Base-by-base conservation (phyloP, 78 protist species). In the Speleostelium caveatum region DNA sequence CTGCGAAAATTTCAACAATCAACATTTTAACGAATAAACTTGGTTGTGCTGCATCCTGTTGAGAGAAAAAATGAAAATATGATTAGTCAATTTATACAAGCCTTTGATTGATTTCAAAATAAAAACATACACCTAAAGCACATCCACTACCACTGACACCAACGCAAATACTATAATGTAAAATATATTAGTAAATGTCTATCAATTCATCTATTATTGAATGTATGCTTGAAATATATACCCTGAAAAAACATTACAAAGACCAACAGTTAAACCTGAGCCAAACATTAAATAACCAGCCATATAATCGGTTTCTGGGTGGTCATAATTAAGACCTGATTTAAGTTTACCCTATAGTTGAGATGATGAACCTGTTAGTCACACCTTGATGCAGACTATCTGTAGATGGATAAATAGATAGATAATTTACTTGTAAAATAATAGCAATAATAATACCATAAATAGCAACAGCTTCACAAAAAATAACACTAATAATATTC, bases 401-500 rank as follows among this genome's bases (percentile, higher is more conserved):
- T 45, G 53, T 45, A 14, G 53, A 45, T 45, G n/a, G 6, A 14
- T 45, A 10, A 45, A 45, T 6, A 6, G 10, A 45, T 45, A 10
- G 5, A 36, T 7, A 39, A 42, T 59, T 19, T 71, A 71, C 77
- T 2, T 67, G 41, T 66, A 88, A 58, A 51, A 99, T 96, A 77
- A 99, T 98, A 33, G 99, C 96, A 83, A 98, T 76, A 90, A 99
- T 98, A 73, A 99, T 95, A n/a, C 99, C 99, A 91, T 98, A 98
- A 65, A 99, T 98, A 72, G 99, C 99, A 6, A 97, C 98, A 22
- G 99, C 99, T 85, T 99, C 99, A 83, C 99, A 98, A 93, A 99
- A 98, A 63, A 99, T 93, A 53, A 99, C 92, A 61, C 61, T 32
- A 67, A 98, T 91, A 32, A 98, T 86, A 68, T 98, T 98, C 86